Percentiles rank a stretch among this genome's conserved stretches.
phyloP scores from a whole-genome alignment of 2,329 filamentous ascomycete genomes.

The Pseudogymnoascus sp. region DNA sequence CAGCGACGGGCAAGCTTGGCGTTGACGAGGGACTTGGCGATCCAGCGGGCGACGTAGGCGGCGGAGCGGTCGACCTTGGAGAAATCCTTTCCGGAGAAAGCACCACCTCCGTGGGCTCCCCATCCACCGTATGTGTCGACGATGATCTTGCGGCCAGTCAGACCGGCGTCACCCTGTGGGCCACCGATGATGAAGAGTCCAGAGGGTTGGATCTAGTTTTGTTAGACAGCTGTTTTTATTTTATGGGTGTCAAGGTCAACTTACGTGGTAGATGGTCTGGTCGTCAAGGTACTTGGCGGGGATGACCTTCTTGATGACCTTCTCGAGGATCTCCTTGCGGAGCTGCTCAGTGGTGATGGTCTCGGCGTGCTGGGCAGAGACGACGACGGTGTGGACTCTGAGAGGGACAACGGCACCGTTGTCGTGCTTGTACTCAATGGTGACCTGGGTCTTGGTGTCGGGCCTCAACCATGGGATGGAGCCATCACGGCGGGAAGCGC shows the following conservation, averaged over 20 bases:
- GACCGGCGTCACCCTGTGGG: conserved; percentile 95
- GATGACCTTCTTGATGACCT: conserved; percentile 95
- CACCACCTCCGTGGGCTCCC: conserved; percentile 99
- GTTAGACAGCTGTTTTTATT: conserved; percentile 9
- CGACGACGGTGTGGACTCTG: conserved; percentile 92
- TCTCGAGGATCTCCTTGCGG: conserved; percentile 90
- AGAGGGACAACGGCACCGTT: conserved; percentile 85
- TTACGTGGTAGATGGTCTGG: conserved; percentile 87
- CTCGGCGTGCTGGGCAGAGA: conserved; percentile 88
- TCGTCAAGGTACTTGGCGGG: conserved; percentile 88
- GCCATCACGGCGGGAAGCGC: conserved; percentile 77
- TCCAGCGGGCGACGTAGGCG: conserved; percentile 95
- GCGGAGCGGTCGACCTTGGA: conserved; percentile 99
- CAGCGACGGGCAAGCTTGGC: conserved; percentile 85
- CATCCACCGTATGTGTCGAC: conserved; percentile 99
- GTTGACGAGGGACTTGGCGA: conserved; percentile 93
- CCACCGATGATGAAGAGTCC: conserved; percentile 99
- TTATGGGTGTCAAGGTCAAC: conserved; percentile 28
- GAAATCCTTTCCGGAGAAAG: conserved; percentile 99
- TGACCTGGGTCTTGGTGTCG: conserved; percentile 99
- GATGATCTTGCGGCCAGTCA: conserved; percentile 98
- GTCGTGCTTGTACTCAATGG: conserved; percentile 97
- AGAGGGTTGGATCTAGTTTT: conserved; percentile 76
- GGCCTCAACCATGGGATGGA: conserved; percentile 88
- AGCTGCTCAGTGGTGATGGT: conserved; percentile 86